Percentiles rank a stretch among this genome's conserved stretches.
Conservation (phyloP, 1,139 yeast genomes). For the Debaryomycetaceae sp. region DNA sequence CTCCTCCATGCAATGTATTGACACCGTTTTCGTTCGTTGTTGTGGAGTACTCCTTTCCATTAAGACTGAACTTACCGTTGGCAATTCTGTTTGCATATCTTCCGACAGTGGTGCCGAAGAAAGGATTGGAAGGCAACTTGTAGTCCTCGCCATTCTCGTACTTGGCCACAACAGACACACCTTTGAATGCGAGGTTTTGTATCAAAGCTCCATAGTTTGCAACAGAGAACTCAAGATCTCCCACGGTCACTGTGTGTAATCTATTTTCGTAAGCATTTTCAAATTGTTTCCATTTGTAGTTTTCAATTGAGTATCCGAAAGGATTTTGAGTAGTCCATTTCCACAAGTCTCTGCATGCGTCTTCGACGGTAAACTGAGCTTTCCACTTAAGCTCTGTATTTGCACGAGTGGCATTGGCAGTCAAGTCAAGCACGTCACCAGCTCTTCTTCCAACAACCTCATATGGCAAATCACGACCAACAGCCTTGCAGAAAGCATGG, state of each 20-base stretch:
- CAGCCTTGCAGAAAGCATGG: constrained; percentile 63
- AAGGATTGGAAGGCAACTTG: constrained; percentile 39
- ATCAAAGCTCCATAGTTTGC: constrained; percentile 54
- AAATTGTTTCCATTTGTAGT: constrained; percentile 34
- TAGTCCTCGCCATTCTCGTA: constrained; percentile 37
- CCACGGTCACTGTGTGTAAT: constrained; percentile 36
- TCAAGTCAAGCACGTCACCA: constrained; percentile 77
- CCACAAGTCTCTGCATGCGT: constrained; percentile 76
- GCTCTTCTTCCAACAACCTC: constrained; percentile 64
- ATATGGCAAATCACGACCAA: constrained; percentile 65
- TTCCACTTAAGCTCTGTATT: constrained; percentile 64
- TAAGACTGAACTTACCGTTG: constrained; percentile 40
- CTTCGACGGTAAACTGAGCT: constrained; percentile 53
- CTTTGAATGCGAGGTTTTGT: constrained; percentile 38
- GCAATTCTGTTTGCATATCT: constrained; percentile 61
- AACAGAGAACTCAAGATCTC: constrained; percentile 38
- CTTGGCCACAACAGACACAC: constrained; percentile 29
- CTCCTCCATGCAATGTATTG: constrained; percentile 53
- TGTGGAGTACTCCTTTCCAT: constrained; percentile 39
- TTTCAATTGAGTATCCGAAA: constrained; percentile 50
- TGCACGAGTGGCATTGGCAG: constrained; percentile 71
- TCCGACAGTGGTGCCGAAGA: constrained; percentile 63
- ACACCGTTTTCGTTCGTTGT: constrained; percentile 38
- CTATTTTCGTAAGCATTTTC: constrained; percentile 29
- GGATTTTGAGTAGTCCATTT: constrained; percentile 74